These are phyloP conservation scores for Petunia secreta DNA, from an alignment of 257 asterid species.

Conservation along the genomic window DNA sequence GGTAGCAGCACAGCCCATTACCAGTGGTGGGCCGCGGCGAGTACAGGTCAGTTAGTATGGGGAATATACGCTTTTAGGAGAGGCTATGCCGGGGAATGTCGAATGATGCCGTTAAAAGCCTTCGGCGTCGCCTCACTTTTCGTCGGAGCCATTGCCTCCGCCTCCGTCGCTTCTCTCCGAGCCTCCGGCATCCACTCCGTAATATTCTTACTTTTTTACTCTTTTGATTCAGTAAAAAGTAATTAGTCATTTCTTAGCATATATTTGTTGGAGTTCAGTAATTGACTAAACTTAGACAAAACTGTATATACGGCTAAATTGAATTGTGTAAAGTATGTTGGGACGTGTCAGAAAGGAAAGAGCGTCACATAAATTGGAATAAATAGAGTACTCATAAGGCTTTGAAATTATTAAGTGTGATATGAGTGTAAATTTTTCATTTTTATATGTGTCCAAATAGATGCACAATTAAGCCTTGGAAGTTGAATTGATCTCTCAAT, in stretches of 20 bases:
- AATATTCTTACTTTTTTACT: background rate
- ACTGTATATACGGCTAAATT: no score
- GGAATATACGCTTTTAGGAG: slow-evolving; percentile 46
- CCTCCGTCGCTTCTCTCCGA: slow-evolving; percentile 56
- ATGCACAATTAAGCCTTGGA: background rate
- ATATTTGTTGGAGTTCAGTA: background rate
- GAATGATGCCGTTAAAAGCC: slow-evolving; percentile 78
- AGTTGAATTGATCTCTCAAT: background rate
- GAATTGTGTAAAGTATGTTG: background rate
- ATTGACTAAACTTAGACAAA: background rate
- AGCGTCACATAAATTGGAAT: background rate
- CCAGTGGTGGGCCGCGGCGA: slow-evolving; percentile 74
- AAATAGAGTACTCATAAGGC: background rate
- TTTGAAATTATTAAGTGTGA: no score
- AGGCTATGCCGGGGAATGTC: slow-evolving; percentile 59
- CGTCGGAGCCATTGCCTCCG: slow-evolving; percentile 67
- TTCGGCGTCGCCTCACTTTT: slow-evolving; percentile 78
- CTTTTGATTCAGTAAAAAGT: background rate
- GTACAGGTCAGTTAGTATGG: slow-evolving; percentile 67
- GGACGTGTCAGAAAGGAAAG: background rate
- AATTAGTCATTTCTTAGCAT: background rate
- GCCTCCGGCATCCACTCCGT: slow-evolving; percentile 72
- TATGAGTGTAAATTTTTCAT: background rate
- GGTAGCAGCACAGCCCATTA: slow-evolving; percentile 30
- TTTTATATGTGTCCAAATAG: background rate